Evolutionary conservation across 352 stramenopile genomes (phyloP).

Genomic region (Phytophthora tubulina): DNA sequence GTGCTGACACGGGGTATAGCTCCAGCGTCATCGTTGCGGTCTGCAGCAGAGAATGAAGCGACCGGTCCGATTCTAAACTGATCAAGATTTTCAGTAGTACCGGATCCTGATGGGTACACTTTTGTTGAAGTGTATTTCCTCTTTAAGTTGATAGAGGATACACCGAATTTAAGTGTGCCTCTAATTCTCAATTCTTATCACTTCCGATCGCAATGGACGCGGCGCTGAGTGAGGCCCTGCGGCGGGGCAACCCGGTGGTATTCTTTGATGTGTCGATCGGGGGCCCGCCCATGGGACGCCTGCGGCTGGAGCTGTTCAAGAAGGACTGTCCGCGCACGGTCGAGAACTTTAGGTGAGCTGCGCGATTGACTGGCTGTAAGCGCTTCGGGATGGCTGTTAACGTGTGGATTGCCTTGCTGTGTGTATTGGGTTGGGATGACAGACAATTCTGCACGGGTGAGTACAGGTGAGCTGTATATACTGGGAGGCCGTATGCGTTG

Average conservation of each 20-base stretch:
- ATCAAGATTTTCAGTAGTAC: constrained; percentile 4
- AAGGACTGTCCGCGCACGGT: constrained; percentile 96
- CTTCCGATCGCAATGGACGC: constrained; percentile 69
- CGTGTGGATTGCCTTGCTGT: constrained; percentile 12
- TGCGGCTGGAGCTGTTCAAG: constrained; percentile 97
- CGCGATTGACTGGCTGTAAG: constrained; percentile 19
- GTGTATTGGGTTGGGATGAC: constrained; percentile 10
- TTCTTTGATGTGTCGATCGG: constrained; percentile 96
- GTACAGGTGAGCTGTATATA: constrained; percentile 70
- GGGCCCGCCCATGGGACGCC: constrained; percentile 84
- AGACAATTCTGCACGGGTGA: constrained; percentile 98
- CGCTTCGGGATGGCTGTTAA: constrained; percentile 13
- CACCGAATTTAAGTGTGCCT: constrained; percentile 3
- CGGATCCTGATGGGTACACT: constrained; percentile 1
- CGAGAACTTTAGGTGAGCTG: constrained; percentile 93
- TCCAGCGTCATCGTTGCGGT: constrained; percentile 38
- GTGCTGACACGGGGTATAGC: constrained; percentile 70
- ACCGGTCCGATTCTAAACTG: constrained; percentile 2
- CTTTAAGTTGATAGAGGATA: constrained; percentile 8
- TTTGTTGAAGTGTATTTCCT: constrained; percentile 30
- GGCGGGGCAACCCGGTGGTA: constrained; percentile 94
- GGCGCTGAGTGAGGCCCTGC: constrained; percentile 91
- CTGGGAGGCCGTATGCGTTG: background rate
- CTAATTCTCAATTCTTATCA: background rate
- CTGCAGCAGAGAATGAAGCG: background rate